Conservation (phyloP, 352 stramenopile species). For the Blastocystis sp. region DNA sequence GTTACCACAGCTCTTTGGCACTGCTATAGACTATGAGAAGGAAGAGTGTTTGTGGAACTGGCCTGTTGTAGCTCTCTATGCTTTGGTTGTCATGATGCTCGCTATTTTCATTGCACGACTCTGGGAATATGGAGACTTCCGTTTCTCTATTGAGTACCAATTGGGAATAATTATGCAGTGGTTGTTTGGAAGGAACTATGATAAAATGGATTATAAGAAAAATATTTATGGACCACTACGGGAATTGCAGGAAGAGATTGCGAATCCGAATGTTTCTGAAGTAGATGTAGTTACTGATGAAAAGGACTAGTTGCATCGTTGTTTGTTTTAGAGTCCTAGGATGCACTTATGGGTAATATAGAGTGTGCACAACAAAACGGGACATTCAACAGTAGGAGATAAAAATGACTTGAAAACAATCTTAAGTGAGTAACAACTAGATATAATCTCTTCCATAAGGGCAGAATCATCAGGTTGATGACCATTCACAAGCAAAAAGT, state of each 20-base stretch:
- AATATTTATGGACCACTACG: slow-evolving; percentile 56
- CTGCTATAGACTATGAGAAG: not conserved
- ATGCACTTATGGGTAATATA: no score
- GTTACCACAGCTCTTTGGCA: slow-evolving; percentile 14
- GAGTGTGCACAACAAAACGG: not conserved
- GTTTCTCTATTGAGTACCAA: slow-evolving; percentile 53
- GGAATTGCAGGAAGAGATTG: slow-evolving; percentile 44
- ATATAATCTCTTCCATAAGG: slow-evolving; percentile 51
- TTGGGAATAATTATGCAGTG: slow-evolving; percentile 18
- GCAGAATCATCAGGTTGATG: slow-evolving; percentile 33
- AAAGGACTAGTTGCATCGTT: not conserved
- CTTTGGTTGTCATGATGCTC: not conserved
- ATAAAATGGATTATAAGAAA: slow-evolving; percentile 54
- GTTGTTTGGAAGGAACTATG: slow-evolving; percentile 28
- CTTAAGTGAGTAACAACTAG: slow-evolving; percentile 44
- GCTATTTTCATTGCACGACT: not conserved
- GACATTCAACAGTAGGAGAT: not conserved
- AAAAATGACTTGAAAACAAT: slow-evolving; percentile 13
- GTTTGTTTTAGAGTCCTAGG: no score
- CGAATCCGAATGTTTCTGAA: not conserved
- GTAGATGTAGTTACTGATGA: no score
- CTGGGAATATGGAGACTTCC: slow-evolving; percentile 38
- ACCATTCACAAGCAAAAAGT: slow-evolving; percentile 54
- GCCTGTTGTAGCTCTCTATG: slow-evolving; percentile 26
- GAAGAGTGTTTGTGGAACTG: slow-evolving; percentile 39